Conservation (phyloP, 805 yeast species). For the Barnettozyma wickerhamii region DNA sequence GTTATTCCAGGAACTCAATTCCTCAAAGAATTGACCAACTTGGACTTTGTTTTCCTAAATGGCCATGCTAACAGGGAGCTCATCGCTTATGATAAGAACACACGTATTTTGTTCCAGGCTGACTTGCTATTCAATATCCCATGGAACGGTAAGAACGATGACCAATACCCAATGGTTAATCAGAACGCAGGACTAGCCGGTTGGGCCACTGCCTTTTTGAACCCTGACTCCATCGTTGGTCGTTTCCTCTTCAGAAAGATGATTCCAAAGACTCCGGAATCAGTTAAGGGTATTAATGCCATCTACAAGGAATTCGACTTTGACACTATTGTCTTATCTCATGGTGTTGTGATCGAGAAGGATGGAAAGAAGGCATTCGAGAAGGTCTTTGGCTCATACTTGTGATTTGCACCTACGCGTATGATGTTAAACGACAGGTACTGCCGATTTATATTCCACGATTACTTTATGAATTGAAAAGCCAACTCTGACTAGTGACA, state of each 20-base stretch:
- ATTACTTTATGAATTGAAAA: background rate
- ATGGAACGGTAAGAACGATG: constrained; percentile 43
- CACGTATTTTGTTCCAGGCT: constrained; percentile 52
- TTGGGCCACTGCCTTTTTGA: constrained; percentile 35
- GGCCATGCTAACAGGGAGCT: constrained; percentile 55
- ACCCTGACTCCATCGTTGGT: constrained; percentile 39
- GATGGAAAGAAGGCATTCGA: constrained; percentile 28
- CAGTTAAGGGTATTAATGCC: constrained; percentile 16
- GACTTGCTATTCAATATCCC: constrained; percentile 61
- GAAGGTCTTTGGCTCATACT: constrained; percentile 20
- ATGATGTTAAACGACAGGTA: too few relatives aligned
- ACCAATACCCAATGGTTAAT: constrained; percentile 37
- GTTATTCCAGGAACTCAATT: constrained; percentile 32
- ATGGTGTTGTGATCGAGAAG: constrained; percentile 51
- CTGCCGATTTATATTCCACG: background rate
- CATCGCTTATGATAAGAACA: constrained; percentile 41
- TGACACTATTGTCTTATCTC: constrained; percentile 49
- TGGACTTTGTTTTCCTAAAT: constrained; percentile 56
- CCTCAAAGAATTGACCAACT: constrained; percentile 37
- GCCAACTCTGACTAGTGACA: too few relatives aligned
- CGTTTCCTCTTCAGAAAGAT: constrained; percentile 27
- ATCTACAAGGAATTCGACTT: constrained; percentile 37
- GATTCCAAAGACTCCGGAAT: constrained; percentile 13
- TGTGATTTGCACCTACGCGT: constrained; percentile 3
- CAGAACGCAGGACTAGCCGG: constrained; percentile 43